Evolutionary conservation across 768 basidiomycete species (phyloP).

Genomic region (Boletus edulis): DNA sequence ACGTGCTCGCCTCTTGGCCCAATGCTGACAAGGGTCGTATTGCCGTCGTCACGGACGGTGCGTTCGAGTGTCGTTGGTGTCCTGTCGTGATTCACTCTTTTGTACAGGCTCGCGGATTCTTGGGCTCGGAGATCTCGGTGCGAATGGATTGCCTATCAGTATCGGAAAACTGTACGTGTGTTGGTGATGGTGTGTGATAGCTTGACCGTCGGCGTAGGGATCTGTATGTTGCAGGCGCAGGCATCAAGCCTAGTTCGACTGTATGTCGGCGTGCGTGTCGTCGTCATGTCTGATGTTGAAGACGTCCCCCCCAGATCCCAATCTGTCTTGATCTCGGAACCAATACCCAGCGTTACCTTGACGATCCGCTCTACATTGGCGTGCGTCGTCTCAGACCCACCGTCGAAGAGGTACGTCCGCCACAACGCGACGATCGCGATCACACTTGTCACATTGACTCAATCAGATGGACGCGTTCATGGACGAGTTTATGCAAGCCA

Average conservation of each 20-base stretch:
- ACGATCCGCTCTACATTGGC: constrained; percentile 77
- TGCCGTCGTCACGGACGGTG: constrained; percentile 76
- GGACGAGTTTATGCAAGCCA: constrained; percentile 72
- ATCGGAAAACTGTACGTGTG: constrained; percentile 66
- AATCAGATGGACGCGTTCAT: constrained; percentile 67
- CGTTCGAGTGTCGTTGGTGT: background rate
- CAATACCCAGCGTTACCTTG: constrained; percentile 61
- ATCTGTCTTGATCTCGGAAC: constrained; percentile 77
- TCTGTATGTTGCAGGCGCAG: constrained; percentile 71
- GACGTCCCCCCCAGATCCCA: constrained; percentile 41
- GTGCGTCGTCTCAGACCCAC: constrained; percentile 53
- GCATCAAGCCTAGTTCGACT: constrained; percentile 52
- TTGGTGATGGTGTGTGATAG: background rate
- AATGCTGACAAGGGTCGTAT: constrained; percentile 49
- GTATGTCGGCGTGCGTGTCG: constrained; percentile 13
- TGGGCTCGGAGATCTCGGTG: constrained; percentile 53
- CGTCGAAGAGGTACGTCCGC: constrained; percentile 37
- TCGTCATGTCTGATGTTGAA: background rate
- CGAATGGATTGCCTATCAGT: constrained; percentile 50
- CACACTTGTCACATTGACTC: background rate
- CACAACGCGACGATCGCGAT: background rate
- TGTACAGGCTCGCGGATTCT: constrained; percentile 61
- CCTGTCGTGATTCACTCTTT: background rate
- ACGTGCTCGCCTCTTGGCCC: constrained; percentile 55
- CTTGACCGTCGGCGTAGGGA: constrained; percentile 35